phyloP scores from a whole-genome alignment of 1,284 basidiomycete genomes.

The Moesziomyces sp. region DNA sequence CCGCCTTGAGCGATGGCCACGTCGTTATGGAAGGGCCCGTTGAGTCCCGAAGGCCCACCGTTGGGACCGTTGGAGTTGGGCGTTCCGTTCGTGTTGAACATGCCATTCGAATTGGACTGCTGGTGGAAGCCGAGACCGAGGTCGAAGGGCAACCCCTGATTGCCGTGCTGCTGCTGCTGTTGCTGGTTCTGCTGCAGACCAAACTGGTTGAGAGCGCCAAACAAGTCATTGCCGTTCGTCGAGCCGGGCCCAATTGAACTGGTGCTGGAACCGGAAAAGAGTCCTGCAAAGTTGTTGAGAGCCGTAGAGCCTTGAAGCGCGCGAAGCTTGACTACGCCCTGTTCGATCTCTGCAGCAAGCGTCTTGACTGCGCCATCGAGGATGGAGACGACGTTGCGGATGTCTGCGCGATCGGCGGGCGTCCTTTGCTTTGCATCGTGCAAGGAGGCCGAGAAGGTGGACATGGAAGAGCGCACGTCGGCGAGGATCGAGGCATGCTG shows the following conservation, averaged over 20 bases:
- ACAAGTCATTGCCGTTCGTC: slow-evolving; percentile 18
- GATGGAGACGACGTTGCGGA: slow-evolving; percentile 29
- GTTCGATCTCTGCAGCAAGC: slow-evolving; percentile 33
- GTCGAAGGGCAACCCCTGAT: slow-evolving; percentile 24
- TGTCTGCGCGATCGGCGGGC: slow-evolving; percentile 30
- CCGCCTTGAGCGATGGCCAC: slow-evolving; percentile 9
- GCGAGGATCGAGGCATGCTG: slow-evolving; percentile 37
- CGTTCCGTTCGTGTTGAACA: slow-evolving; percentile 18
- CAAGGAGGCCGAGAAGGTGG: slow-evolving; percentile 27
- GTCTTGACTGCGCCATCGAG: slow-evolving; percentile 35
- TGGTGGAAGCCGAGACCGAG: slow-evolving; percentile 25
- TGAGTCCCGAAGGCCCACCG: slow-evolving; percentile 9
- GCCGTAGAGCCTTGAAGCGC: slow-evolving; percentile 21
- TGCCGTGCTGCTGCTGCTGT: slow-evolving; percentile 22
- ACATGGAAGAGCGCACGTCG: slow-evolving; percentile 27
- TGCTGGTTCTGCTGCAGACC: slow-evolving; percentile 18
- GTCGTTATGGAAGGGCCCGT: slow-evolving; percentile 14
- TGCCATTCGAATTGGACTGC: slow-evolving; percentile 10
- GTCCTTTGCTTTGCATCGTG: slow-evolving; percentile 35
- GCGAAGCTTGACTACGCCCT: slow-evolving; percentile 28
- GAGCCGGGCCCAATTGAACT: slow-evolving; percentile 9
- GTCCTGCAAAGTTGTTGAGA: slow-evolving; percentile 15
- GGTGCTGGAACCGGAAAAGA: slow-evolving; percentile 9
- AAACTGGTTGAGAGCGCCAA: slow-evolving; percentile 20
- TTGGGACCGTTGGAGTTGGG: slow-evolving; percentile 5